Conservation (phyloP, 352 stramenopile species). For the Phytophthora cryptogea region DNA sequence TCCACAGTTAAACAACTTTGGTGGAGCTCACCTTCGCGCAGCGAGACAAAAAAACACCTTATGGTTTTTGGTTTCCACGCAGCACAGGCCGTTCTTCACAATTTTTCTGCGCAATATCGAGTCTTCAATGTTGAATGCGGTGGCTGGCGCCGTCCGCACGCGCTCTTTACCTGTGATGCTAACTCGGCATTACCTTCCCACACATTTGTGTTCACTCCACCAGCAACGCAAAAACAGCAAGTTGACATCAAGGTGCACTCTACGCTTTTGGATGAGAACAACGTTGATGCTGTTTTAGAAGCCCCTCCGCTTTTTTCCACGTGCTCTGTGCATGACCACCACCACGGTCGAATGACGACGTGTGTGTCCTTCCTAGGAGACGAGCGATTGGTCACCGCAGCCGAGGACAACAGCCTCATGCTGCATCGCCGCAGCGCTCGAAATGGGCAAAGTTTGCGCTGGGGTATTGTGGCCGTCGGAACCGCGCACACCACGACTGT, state of each 20-base stretch:
- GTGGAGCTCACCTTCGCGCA: slow-evolving; percentile 25
- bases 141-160: slow-evolving; percentile 83
- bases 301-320: slow-evolving; percentile 22
- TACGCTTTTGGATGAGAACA: slow-evolving; percentile 28
- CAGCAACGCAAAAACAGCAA: slow-evolving; percentile 51
- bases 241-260: slow-evolving; percentile 75
- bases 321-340: slow-evolving; percentile 66
- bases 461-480: slow-evolving; percentile 55
- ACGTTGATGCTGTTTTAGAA: neutral
- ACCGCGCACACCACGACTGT: slow-evolving; percentile 85
- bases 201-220: slow-evolving; percentile 73
- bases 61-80: slow-evolving; percentile 87
- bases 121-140: slow-evolving; percentile 79
- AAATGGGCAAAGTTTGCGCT: slow-evolving; percentile 24
- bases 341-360: slow-evolving; percentile 79
- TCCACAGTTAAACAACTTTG: slow-evolving; percentile 76
- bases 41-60: slow-evolving; percentile 41
- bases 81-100: slow-evolving; percentile 71
- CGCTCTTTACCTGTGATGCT: slow-evolving; percentile 34
- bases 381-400: slow-evolving; percentile 63
- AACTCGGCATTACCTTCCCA: slow-evolving; percentile 46
- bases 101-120: slow-evolving; percentile 73
- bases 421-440: slow-evolving; percentile 45
- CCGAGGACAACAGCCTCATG: slow-evolving; percentile 86
- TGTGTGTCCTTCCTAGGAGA: slow-evolving; percentile 53